A percentile compares a stretch with the other conserved stretches of the same genome.
Evolutionary conservation across 345 rosid genomes (phyloP).

Genomic region (Salix brachista): DNA sequence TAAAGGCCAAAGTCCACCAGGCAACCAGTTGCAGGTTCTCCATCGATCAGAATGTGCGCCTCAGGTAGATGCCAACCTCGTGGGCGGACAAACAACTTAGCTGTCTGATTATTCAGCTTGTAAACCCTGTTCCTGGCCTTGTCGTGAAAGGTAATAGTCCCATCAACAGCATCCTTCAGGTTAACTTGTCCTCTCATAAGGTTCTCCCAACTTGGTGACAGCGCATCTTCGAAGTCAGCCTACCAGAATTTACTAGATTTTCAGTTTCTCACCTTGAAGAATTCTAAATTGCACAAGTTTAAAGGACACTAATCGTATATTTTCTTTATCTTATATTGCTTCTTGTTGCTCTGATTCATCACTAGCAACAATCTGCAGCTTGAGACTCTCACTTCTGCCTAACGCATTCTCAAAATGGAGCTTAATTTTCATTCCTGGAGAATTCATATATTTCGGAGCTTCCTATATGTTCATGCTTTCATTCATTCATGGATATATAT

Average conservation of each 20-base stretch:
- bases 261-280: background rate
- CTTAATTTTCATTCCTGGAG: too few species aligned
- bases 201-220: constrained; percentile 95
- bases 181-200: constrained; percentile 86
- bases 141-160: constrained; percentile 72
- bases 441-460: too few species aligned
- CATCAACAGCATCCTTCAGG: constrained; percentile 83
- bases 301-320: too few species aligned
- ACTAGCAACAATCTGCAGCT: too few species aligned
- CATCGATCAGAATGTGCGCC: constrained; percentile 75
- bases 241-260: constrained; percentile 10
- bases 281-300: too few species aligned
- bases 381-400: too few species aligned
- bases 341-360: too few species aligned
- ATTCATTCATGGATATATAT: background rate
- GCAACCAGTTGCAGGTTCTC: constrained; percentile 85
- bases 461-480: background rate
- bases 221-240: constrained; percentile 94
- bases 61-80: constrained; percentile 95
- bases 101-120: constrained; percentile 74
- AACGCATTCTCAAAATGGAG: too few species aligned
- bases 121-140: constrained; percentile 73
- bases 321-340: too few species aligned
- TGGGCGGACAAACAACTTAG: constrained; percentile 84
- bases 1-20: constrained; percentile 88